phyloP scores from a whole-genome alignment of 2,329 filamentous ascomycete genomes.

The Cytospora schulzeri region DNA sequence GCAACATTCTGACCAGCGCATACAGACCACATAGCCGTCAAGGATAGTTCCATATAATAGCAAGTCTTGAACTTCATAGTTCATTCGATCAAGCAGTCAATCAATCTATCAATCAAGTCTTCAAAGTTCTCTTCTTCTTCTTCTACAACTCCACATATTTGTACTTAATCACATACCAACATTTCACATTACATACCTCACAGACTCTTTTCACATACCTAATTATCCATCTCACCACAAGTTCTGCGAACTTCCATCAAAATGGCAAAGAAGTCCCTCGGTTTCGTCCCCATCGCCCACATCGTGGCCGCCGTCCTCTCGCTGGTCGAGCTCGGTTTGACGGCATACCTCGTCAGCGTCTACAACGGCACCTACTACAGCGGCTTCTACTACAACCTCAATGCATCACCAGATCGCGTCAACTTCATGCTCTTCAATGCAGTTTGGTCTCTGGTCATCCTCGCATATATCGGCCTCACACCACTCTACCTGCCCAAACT shows the following conservation, averaged over 20 bases:
- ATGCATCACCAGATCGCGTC: conserved; percentile 54
- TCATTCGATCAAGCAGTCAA: background rate
- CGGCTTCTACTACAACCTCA: conserved; percentile 24
- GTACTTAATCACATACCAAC: background rate
- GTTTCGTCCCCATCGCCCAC: conserved; percentile 65
- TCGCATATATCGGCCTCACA: conserved; percentile 70
- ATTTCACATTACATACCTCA: no score
- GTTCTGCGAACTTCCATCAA: conserved; percentile 17
- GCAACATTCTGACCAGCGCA: background rate
- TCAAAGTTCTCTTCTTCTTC: no score
- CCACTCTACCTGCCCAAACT: conserved; percentile 63
- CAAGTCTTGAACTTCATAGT: background rate
- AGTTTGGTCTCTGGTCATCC: conserved; percentile 73
- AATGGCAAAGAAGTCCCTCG: conserved; percentile 49
- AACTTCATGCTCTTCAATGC: conserved; percentile 81
- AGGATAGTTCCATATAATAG: background rate
- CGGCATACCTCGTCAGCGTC: conserved; percentile 63
- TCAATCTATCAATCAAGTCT: background rate
- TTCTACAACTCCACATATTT: background rate
- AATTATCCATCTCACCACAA: background rate
- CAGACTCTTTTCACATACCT: background rate
- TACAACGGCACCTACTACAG: conserved; percentile 43
- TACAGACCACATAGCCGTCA: background rate
- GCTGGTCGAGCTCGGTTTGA: conserved; percentile 74
- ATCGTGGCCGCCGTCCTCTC: conserved; percentile 67